Base-by-base conservation (phyloP, 176 grass and related monocot genomes). In the Leersia perrieri region DNA sequence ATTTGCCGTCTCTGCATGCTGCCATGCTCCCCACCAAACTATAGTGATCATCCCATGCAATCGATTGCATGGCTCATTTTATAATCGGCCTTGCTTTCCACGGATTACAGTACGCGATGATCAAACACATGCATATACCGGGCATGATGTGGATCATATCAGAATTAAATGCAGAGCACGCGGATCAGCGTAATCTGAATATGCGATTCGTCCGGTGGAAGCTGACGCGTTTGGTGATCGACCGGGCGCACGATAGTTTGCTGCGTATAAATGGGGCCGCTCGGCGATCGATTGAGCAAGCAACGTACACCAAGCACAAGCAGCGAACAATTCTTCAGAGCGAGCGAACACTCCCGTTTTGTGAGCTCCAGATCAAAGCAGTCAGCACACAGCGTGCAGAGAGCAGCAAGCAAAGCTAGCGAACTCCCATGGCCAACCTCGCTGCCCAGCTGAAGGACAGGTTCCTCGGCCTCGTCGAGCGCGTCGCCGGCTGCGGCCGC, bases 391-490 rank as follows among this genome's bases (percentile, higher is more conserved):
- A n/a, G n/a, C n/a, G n/a, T n/a, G n/a, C n/a, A n/a, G n/a, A n/a
- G n/a, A n/a, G n/a, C n/a, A 51, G 45, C 45, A 7, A 51, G 16
- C 1, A 7, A 22, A 68, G 63, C 63, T 26, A 18, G 1, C 2
- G 11, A 5, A 5, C 2, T 31, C 34, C 29, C 27, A 88, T 88
- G 81, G 81, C 74, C 30, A 75, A 36, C 57, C 63, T 88, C 67
- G 42, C 79, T 1, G 38, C 11, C 5, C 72, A 88, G 66, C 57
- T 88, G 38, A 88, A 88, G 81, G 86, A 65, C n/a, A 68, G n/a
- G 74, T 36, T 79, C 41, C 32, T 78, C 44, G 79, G 55, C 80
- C 74, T 88, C 31, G n/a, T 83, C 45, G 73, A 38, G n/a, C 74
- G 74, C 53, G 40, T 77, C 64, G 39, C 42, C 57, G 68, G 80